Conservation (phyloP, 2,329 filamentous ascomycete species). For the Sclerotinia trifoliorum region DNA sequence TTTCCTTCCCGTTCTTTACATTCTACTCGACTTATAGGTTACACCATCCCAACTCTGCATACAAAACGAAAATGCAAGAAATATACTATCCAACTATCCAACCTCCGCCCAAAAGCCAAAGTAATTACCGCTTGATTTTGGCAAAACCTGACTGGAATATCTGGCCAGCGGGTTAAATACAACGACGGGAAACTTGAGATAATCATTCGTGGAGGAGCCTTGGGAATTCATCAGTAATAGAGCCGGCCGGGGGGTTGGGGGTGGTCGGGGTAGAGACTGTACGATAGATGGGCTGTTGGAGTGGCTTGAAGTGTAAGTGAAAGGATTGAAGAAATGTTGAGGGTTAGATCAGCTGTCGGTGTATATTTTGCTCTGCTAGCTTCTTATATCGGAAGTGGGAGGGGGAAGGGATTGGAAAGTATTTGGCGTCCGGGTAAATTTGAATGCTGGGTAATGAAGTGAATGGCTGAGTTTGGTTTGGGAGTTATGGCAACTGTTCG, state of each 20-base stretch:
- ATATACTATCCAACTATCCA: conserved; percentile 40
- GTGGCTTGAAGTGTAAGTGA: background rate
- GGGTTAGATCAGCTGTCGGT: conserved; percentile 71
- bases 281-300: conserved; percentile 1
- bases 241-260: too few relatives aligned
- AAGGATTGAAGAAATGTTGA: conserved; percentile 49
- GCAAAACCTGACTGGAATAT: conserved; percentile 48
- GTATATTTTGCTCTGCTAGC: conserved; percentile 76
- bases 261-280: conserved; percentile 10
- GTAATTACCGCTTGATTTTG: conserved; percentile 42
- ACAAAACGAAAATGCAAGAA: conserved; percentile 39
- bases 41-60: conserved; percentile 41
- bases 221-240: conserved; percentile 1
- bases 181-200: background rate
- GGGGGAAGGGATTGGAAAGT: conserved; percentile 1
- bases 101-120: conserved; percentile 40
- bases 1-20: conserved; percentile 76
- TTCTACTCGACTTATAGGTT: conserved; percentile 41
- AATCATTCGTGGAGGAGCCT: conserved; percentile 10
- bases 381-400: background rate
- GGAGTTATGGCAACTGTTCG: background rate
- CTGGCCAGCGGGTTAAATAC: conserved; percentile 34
- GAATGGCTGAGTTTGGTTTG: background rate
- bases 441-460: background rate
- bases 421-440: background rate